phyloP scores from a whole-genome alignment of 371 early-diverging fungal genomes.

The Circinella umbellata region DNA sequence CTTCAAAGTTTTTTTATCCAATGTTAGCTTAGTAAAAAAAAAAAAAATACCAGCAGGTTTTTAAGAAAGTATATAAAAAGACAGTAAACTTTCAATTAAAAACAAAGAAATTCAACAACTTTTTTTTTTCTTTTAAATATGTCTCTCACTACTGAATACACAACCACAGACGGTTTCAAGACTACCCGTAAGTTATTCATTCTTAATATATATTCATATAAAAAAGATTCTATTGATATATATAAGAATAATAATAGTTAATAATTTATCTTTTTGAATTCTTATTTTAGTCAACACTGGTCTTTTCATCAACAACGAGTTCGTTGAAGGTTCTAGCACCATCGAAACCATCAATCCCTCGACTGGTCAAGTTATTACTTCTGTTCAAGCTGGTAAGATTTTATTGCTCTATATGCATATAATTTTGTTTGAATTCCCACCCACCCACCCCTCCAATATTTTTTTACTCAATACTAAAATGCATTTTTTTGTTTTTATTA shows the following conservation, averaged over 20 bases:
- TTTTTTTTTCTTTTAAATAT: not conserved
- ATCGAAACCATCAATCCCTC: slow-evolving; percentile 58
- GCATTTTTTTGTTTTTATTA: slow-evolving; percentile 9
- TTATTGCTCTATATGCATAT: not conserved
- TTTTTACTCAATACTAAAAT: not conserved
- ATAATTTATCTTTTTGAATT: too few species aligned
- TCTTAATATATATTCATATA: not conserved
- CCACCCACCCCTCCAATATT: not conserved
- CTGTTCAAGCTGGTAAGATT: slow-evolving; percentile 49
- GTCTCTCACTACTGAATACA: slow-evolving; percentile 17
- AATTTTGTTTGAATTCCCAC: too few species aligned
- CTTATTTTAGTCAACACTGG: slow-evolving; percentile 47
- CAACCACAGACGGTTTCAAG: slow-evolving; percentile 39
- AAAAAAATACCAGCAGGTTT: too few species aligned
- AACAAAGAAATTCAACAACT: not conserved
- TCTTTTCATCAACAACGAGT: slow-evolving; percentile 62
- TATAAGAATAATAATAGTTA: too few species aligned
- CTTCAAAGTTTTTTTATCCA: too few species aligned
- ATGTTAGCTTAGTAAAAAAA: too few species aligned
- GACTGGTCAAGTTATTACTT: slow-evolving; percentile 39
- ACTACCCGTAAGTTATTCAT: slow-evolving; percentile 46
- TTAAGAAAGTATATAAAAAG: not conserved
- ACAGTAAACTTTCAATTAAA: not conserved
- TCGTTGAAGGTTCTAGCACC: slow-evolving; percentile 43
- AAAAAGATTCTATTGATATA: not conserved